Base-by-base conservation (phyloP, 176 grass and related monocot species). In the Chloris gayana region DNA sequence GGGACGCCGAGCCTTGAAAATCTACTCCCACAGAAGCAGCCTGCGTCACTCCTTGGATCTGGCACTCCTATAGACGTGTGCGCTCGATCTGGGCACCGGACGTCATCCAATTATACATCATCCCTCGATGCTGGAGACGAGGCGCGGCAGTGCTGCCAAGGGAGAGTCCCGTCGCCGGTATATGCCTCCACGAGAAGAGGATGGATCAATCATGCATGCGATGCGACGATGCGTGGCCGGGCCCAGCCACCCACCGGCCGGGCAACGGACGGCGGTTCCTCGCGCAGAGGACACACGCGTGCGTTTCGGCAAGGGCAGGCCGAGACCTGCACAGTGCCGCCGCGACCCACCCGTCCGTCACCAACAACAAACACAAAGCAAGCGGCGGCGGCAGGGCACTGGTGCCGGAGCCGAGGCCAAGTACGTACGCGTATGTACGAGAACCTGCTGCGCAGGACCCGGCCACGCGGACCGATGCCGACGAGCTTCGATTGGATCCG, bases 231-330 rank as follows among this genome's bases (percentile, higher is more conserved):
- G 47, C 77, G 21, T 6, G 77, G 64, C 7, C 59, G 6, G 58
- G 17, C n/a, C 58, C 69, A 68, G 30, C 25, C 64, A 68, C 64
- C 64, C 64, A 80, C 64, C 64, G 19, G n/a, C n/a, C n/a, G n/a
- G n/a, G n/a, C n/a, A 29, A 9, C 32, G 21, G 47, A 19, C 5
- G 19, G n/a, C 25, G 37, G 54, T 6, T 50, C 10, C 33, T 11
- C n/a, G 8, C 49, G 2, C 76, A 10, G 6, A 54, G 62, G 31
- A 37, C 35, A 19, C 76, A 53, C 27, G 63, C 63, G 6, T 45
- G 41, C 41, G 10, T 37, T 37, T 7, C n/a, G 19, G 1, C 7
- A 56, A n/a, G 51, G 51, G 15, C 76, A 39, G 12, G 7, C 64
- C 18, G 8, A 58, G 8, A 58, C 54, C 44, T 53, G 63, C 76